Base-by-base conservation (phyloP, 805 yeast species). In the Hanseniaspora singularis region DNA sequence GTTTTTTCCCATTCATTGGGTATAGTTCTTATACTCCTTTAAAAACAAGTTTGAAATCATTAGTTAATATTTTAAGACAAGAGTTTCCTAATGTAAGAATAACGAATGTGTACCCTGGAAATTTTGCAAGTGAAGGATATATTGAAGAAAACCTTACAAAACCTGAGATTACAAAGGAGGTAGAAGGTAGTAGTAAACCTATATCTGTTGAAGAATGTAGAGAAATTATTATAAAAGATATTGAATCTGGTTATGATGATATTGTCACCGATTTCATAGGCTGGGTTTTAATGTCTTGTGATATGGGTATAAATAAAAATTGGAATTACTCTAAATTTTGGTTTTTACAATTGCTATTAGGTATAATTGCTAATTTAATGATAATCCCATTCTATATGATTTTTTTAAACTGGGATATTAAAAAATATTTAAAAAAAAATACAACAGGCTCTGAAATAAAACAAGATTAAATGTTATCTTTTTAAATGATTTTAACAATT, bases 21-120 rank as follows among this genome's bases (percentile, higher is more conserved):
- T 92, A 92, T 60, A 72, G 78, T 0, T 89, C 85, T 55, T 92
- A 92, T 59, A 88, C 92, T 0, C 98, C 99, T 0, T 62, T 78
- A 53, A 92, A 92, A 60, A 80, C 85, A 0, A 95, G 96, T 0
- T 60, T 89, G 14, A 72, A 83, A 55, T 67, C 94, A 0, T 65
- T 92, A 12, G 79, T 87, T 0, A 82, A 81, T 40, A 68, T 81
- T 5, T 63, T 92, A 46, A 76, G 96, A 51, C 96, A 88, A 54
- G 99, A 92, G 59, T 79, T 81, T 5, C 79, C 76, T 55, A 72
- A 79, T 50, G 77, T 80, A 52, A 64, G 80, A 23, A 82, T 92
- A 0, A 73, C 81, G 4, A 77, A 85, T 50, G 76, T 86, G 0
- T 79, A 76, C 56, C 95, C 97, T 0, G 98, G 98, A 0, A 87